Evolutionary conservation across 805 yeast genomes (phyloP).

Genomic region (Candida awuae): DNA sequence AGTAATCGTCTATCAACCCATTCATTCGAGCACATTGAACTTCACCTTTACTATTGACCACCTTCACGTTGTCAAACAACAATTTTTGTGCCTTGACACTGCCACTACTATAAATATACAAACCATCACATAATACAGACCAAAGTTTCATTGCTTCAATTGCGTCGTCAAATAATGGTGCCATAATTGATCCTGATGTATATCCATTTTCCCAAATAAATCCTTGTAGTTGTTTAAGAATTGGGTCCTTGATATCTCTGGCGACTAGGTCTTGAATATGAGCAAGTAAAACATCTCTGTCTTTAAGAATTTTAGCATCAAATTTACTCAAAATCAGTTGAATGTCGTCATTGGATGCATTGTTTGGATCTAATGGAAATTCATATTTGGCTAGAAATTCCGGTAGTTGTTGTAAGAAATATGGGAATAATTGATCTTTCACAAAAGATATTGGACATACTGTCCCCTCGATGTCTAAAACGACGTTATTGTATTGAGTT

Average conservation of each 20-base stretch:
- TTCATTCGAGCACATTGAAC: constrained; percentile 41
- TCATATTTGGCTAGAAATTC: constrained; percentile 24
- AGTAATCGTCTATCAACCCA: constrained; percentile 52
- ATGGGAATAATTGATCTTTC: constrained; percentile 70
- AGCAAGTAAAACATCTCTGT: constrained; percentile 28
- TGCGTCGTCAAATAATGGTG: constrained; percentile 74
- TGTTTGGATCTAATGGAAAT: constrained; percentile 28
- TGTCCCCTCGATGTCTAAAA: constrained; percentile 87
- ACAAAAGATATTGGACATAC: constrained; percentile 89
- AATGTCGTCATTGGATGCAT: constrained; percentile 19
- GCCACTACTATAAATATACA: constrained; percentile 84
- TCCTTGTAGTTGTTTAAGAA: constrained; percentile 75
- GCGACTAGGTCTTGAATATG: constrained; percentile 53
- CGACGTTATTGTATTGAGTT: constrained; percentile 22
- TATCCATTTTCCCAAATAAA: constrained; percentile 77
- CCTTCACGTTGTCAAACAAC: constrained; percentile 57
- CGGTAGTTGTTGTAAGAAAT: constrained; percentile 49
- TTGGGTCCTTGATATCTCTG: constrained; percentile 69
- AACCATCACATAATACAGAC: constrained; percentile 25
- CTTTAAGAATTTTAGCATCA: constrained; percentile 30
- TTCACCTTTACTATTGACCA: constrained; percentile 19
- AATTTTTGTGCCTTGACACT: constrained; percentile 80
- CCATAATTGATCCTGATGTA: constrained; percentile 61
- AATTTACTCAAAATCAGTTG: constrained; percentile 35
- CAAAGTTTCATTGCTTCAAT: constrained; percentile 44